phyloP scores from a whole-genome alignment of 2,329 filamentous ascomycete species.

The Pseudophaeomoniella oleicola region DNA sequence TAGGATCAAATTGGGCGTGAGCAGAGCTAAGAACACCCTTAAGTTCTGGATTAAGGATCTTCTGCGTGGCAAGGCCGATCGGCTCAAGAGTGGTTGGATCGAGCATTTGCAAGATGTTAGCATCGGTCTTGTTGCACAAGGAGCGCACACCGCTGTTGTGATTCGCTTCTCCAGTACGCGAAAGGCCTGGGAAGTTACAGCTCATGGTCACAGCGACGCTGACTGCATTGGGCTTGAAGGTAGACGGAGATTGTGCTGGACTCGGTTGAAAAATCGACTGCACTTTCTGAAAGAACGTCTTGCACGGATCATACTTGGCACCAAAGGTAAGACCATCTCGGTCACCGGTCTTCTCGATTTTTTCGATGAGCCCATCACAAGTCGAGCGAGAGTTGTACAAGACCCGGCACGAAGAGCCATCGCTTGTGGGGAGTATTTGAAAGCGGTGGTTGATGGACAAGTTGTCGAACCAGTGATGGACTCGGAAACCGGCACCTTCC shows the following conservation, averaged over 20 bases:
- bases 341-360: conserved; percentile 45
- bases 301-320: conserved; percentile 58
- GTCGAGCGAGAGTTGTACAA: conserved; percentile 59
- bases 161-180: conserved; percentile 10
- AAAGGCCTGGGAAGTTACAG: conserved; percentile 47
- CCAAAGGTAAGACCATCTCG: conserved; percentile 49
- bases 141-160: conserved; percentile 23
- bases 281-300: conserved; percentile 57
- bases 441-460: conserved; percentile 60
- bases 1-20: conserved; percentile 57
- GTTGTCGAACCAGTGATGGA: conserved; percentile 72
- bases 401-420: conserved; percentile 29
- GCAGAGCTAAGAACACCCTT: conserved; percentile 53
- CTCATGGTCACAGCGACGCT: conserved; percentile 56
- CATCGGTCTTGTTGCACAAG: conserved; percentile 48
- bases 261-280: conserved; percentile 42
- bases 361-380: conserved; percentile 46
- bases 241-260: conserved; percentile 3
- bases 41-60: conserved; percentile 50
- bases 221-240: conserved; percentile 18
- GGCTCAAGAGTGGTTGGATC: conserved; percentile 61
- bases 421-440: conserved; percentile 42
- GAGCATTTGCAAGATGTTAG: conserved; percentile 42
- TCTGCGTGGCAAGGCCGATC: conserved; percentile 46
- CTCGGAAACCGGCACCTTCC: conserved; percentile 41